A percentile compares a stretch with the other conserved stretches of the same genome.
These are phyloP conservation scores for Arthromyces matolae DNA, from an alignment of 768 basidiomycete genomes.

Conservation along the genomic window DNA sequence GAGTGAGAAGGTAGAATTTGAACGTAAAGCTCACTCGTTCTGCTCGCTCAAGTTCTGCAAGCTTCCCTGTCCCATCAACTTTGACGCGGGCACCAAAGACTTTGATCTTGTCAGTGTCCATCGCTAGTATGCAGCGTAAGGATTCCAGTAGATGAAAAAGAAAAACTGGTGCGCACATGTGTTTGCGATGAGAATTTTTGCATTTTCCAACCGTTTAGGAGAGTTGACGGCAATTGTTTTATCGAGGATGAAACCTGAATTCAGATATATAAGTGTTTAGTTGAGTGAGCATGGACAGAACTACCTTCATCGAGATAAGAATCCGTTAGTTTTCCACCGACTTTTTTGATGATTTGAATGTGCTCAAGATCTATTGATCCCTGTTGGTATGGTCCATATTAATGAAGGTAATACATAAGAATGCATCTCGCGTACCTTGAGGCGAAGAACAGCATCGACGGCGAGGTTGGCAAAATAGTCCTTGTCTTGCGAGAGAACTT, in stretches of 20 bases:
- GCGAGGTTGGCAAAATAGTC: constrained; percentile 97
- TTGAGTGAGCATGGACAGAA: constrained; percentile 6
- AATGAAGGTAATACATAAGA: no score
- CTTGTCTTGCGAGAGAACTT: constrained; percentile 96
- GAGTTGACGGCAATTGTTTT: constrained; percentile 93
- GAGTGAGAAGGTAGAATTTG: no score
- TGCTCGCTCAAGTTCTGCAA: constrained; percentile 96
- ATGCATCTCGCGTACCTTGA: constrained; percentile 55
- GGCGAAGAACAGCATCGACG: constrained; percentile 89
- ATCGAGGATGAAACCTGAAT: constrained; percentile 91
- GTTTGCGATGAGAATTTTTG: constrained; percentile 94
- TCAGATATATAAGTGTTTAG: neutral
- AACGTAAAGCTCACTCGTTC: constrained; percentile 57
- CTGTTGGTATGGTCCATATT: constrained; percentile 32
- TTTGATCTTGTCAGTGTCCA: constrained; percentile 99
- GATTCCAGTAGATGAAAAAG: neutral
- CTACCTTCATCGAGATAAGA: constrained; percentile 95
- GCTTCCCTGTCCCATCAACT: constrained; percentile 93
- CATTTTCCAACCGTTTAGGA: constrained; percentile 92
- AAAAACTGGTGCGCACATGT: constrained; percentile 63
- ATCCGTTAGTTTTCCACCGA: constrained; percentile 97
- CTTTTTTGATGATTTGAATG: constrained; percentile 99
- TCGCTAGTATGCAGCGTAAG: constrained; percentile 50
- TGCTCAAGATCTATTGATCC: constrained; percentile 96
- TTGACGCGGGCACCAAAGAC: constrained; percentile 96